Evolutionary conservation across 1,284 basidiomycete genomes (phyloP).

Genomic region (Peniophora sp.): DNA sequence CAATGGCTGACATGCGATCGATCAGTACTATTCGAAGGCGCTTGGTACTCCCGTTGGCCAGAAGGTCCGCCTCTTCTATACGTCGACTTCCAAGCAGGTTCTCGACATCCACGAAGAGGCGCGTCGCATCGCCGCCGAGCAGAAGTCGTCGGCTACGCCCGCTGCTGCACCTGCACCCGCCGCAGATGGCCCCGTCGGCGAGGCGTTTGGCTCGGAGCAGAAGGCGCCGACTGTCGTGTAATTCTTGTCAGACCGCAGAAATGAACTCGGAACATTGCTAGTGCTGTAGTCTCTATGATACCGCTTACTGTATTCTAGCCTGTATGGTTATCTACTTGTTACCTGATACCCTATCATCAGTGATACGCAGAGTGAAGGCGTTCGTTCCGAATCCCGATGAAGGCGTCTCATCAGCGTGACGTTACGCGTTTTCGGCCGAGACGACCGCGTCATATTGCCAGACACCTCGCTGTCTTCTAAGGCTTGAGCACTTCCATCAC

Average conservation of each 20-base stretch:
- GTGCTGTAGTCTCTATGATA: no score
- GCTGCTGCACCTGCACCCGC: conserved; percentile 5
- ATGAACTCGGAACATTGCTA: no score
- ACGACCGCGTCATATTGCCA: no score
- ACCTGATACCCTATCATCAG: no score
- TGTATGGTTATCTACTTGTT: no score
- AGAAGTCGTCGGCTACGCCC: conserved; percentile 32
- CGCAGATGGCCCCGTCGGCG: background rate
- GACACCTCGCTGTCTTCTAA: no score
- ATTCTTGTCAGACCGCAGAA: background rate
- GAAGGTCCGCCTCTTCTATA: conserved; percentile 73
- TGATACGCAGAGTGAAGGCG: no score
- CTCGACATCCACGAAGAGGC: conserved; percentile 87
- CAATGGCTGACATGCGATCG: conserved; percentile 1
- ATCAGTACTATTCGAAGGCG: conserved; percentile 74
- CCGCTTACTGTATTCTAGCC: no score
- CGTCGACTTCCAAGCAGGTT: conserved; percentile 72
- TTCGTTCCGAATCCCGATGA: no score
- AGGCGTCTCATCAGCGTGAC: no score
- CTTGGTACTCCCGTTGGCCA: conserved; percentile 71
- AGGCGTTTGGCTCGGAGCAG: background rate
- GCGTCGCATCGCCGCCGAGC: conserved; percentile 57
- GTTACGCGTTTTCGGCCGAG: no score
- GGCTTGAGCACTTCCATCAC: no score
- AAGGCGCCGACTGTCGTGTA: background rate